These are phyloP conservation scores for Canna indica DNA, from an alignment of 176 grass and related monocot genomes.

Conservation along the genomic window DNA sequence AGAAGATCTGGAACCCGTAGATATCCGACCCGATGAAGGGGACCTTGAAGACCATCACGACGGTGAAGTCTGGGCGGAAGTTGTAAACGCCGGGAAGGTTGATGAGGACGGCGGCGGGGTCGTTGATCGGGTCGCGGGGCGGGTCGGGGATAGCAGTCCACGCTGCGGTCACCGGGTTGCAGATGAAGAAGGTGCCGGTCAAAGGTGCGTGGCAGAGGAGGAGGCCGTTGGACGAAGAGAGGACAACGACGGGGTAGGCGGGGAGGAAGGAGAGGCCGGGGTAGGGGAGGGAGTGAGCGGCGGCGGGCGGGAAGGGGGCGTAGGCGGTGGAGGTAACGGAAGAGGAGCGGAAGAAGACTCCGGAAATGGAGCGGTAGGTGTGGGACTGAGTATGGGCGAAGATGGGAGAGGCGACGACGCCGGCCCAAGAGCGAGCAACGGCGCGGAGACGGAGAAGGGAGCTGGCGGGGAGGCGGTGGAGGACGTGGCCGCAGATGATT, in stretches of 20 bases:
- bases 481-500: conserved; percentile 31
- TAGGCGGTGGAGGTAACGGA: conserved; percentile 12
- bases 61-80: conserved; percentile 41
- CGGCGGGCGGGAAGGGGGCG: conserved; percentile 20
- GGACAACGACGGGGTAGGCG: conserved; percentile 4
- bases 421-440: conserved; percentile 33
- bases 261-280: conserved; percentile 32
- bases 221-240: conserved; percentile 36
- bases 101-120: conserved; percentile 41
- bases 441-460: conserved; percentile 26
- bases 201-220: conserved; percentile 28
- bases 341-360: conserved; percentile 14
- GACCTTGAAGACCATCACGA: conserved; percentile 33
- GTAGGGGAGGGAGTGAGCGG: conserved; percentile 23
- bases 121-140: conserved; percentile 11
- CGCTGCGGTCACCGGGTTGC: conserved; percentile 36
- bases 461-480: conserved; percentile 28
- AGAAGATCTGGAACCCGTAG: conserved; percentile 38
- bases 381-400: conserved; percentile 40
- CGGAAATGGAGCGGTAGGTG: conserved; percentile 26
- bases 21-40: neutral
- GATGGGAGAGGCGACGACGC: conserved; percentile 26
- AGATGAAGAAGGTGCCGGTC: conserved; percentile 24
- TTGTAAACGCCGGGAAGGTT: conserved; percentile 29
- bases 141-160: conserved; percentile 37